A percentile compares a stretch with the other conserved stretches of the same genome.
Conservation (phyloP, 2,329 filamentous ascomycete species). For the Aureobasidium vineae region DNA sequence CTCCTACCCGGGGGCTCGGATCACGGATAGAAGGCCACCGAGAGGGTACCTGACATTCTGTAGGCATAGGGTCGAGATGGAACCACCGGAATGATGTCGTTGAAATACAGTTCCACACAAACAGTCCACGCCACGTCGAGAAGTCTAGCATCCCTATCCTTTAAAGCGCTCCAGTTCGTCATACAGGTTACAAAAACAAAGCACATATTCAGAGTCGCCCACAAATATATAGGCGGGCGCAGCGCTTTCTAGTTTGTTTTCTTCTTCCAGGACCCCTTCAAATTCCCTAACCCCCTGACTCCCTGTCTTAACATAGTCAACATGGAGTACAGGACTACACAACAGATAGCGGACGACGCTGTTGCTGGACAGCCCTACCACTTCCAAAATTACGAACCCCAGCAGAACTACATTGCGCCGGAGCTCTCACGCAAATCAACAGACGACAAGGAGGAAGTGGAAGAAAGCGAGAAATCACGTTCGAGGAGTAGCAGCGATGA, state of each 20-base stretch:
- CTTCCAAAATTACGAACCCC: background rate
- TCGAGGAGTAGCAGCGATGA: constrained; percentile 9
- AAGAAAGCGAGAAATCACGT: background rate
- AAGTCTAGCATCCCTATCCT: background rate
- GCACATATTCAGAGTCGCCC: background rate
- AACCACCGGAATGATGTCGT: constrained; percentile 17
- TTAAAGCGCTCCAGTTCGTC: background rate
- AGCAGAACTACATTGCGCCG: background rate
- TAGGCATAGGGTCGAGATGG: background rate
- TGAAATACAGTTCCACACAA: constrained; percentile 12
- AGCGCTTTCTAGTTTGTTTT: background rate
- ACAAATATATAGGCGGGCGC: background rate
- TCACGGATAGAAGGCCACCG: background rate
- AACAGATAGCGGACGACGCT: constrained; percentile 14
- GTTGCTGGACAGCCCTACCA: constrained; percentile 4
- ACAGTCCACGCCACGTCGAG: background rate
- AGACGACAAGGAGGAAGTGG: constrained; percentile 1
- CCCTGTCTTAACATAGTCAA: background rate
- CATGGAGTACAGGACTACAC: constrained; percentile 19
- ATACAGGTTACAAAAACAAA: constrained; percentile 4
- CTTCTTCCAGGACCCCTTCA: background rate
- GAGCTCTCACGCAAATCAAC: background rate
- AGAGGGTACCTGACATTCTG: background rate
- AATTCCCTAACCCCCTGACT: background rate
- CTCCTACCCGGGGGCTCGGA: background rate